Percentiles rank a stretch among this genome's conserved stretches.
Evolutionary conservation across 2,329 filamentous ascomycete genomes (phyloP).

Genomic region (Endocalyx cinctus): DNA sequence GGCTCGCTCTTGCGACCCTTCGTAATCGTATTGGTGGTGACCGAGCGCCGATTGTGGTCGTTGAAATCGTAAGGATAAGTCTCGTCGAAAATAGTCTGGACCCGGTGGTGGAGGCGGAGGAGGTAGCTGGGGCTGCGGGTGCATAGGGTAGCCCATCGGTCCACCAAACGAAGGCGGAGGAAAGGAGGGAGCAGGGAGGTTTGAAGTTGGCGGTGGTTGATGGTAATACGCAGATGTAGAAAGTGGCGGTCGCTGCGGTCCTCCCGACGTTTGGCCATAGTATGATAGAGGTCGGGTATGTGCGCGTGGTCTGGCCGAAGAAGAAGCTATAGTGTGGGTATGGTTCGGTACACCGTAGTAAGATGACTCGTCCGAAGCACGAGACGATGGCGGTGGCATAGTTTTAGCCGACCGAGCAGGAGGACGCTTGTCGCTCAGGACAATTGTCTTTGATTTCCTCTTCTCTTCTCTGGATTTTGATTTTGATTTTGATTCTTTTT

Average conservation of each 20-base stretch:
- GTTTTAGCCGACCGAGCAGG: constrained; percentile 33
- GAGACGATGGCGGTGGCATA: constrained; percentile 25
- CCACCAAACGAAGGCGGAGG: constrained; percentile 16
- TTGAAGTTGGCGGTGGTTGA: constrained; percentile 22
- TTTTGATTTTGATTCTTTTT: no score
- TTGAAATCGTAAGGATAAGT: constrained; percentile 23
- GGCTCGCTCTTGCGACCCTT: constrained; percentile 33
- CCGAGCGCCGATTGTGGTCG: constrained; percentile 38
- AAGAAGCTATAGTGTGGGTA: constrained; percentile 22
- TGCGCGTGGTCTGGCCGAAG: constrained; percentile 34
- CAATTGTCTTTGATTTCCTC: constrained; percentile 18
- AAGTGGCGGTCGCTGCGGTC: constrained; percentile 27
- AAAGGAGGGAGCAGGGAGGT: constrained; percentile 23
- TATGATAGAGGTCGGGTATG: constrained; percentile 35
- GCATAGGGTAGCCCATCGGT: constrained; percentile 11
- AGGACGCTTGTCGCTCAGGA: constrained; percentile 24
- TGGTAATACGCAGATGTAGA: constrained; percentile 32
- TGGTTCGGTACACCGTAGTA: constrained; percentile 36
- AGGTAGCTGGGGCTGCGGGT: constrained; percentile 10
- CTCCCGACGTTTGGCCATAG: constrained; percentile 27
- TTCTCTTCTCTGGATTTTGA: constrained; percentile 27
- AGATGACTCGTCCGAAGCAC: constrained; percentile 30
- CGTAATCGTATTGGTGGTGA: constrained; percentile 35
- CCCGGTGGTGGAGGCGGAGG: no score
- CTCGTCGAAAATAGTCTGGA: constrained; percentile 11